Conservation (phyloP, 345 rosid genomes). For the Lepidium didymum region DNA sequence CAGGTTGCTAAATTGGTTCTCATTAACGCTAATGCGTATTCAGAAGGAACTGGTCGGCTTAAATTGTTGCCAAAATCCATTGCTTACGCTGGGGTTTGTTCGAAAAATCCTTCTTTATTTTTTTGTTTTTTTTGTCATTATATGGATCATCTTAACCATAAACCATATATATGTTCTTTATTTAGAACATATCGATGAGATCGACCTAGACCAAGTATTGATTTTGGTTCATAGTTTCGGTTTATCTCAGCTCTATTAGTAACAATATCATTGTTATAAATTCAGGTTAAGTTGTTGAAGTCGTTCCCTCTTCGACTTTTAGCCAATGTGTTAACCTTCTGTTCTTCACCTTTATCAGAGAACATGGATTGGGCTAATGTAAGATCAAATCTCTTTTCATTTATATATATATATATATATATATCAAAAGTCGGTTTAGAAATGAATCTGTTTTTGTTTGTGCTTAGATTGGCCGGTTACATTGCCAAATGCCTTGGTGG, state of each 20-base stretch:
- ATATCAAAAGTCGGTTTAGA: background rate
- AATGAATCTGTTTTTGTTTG: background rate
- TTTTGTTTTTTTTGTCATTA: too few species aligned
- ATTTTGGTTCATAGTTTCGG: too few species aligned
- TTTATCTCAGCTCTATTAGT: background rate
- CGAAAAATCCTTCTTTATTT: background rate
- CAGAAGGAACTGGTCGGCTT: constrained; percentile 66
- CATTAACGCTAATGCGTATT: constrained; percentile 73
- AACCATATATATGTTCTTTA: too few species aligned
- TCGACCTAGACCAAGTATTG: too few species aligned
- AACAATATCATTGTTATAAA: background rate
- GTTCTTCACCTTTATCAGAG: constrained; percentile 43
- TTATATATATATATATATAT: background rate
- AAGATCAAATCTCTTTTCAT: constrained; percentile 13
- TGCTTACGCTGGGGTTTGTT: constrained; percentile 82
- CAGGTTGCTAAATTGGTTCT: constrained; percentile 75
- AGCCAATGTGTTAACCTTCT: constrained; percentile 58
- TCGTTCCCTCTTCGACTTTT: constrained; percentile 59
- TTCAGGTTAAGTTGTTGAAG: constrained; percentile 60
- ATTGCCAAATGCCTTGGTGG: constrained; percentile 90
- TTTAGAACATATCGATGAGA: too few species aligned
- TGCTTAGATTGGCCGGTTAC: constrained; percentile 62
- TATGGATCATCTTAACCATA: too few species aligned
- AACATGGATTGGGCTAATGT: constrained; percentile 75
- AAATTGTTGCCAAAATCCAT: constrained; percentile 50